Percentiles rank a stretch among this genome's conserved stretches.
Evolutionary conservation across 306 rosid species (phyloP).

Genomic region (apple (Malus domestica)): ASM211411v1 NC_041796.1:25277501-25278000

Average conservation of each 20-base stretch:
- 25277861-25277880: conserved; percentile 53
- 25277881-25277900: conserved; percentile 43
- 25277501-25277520: not conserved
- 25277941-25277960: conserved; percentile 80
- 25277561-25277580: not conserved
- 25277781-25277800: not conserved
- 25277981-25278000: conserved; percentile 4
- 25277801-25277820: conserved; percentile 1
- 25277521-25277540: not conserved
- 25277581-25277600: not conserved
- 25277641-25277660: not conserved
- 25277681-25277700: conserved; percentile 22
- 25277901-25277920: conserved; percentile 41
- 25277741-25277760: not conserved
- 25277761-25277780: not conserved
- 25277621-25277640: not conserved
- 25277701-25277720: conserved; percentile 22
- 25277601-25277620: not conserved
- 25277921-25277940: conserved; percentile 91
- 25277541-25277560: not conserved
- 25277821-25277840: conserved; percentile 31
- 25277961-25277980: not conserved
- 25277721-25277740: conserved; percentile 12
- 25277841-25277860: conserved; percentile 48
- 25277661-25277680: conserved; percentile 8